phyloP scores from a whole-genome alignment of 768 basidiomycete genomes.

The Sarcomyxa edulis region DNA sequence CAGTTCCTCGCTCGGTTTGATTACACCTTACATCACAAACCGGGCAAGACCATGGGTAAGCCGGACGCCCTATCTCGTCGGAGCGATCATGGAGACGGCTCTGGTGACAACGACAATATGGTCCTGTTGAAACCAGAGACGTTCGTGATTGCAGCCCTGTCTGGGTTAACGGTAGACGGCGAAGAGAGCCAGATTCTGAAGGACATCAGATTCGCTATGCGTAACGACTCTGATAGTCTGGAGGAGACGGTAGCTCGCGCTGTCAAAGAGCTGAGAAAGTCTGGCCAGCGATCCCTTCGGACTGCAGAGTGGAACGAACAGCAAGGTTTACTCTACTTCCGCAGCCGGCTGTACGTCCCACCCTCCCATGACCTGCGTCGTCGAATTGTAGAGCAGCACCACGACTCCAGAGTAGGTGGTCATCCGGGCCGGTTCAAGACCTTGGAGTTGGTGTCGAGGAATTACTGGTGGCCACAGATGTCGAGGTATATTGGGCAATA shows the following conservation, averaged over 20 bases:
- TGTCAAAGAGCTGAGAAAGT: too few species aligned
- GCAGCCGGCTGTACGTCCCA: slow-evolving; percentile 17
- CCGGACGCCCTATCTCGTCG: slow-evolving; percentile 21
- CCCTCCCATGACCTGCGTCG: slow-evolving; percentile 8
- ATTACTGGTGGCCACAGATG: slow-evolving; percentile 19
- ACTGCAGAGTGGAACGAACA: slow-evolving; percentile 8
- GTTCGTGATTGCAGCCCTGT: too few species aligned
- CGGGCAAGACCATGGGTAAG: slow-evolving; percentile 16
- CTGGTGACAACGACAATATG: slow-evolving; percentile 15
- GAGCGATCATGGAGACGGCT: slow-evolving; percentile 19
- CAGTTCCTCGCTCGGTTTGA: slow-evolving; percentile 27
- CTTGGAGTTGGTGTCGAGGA: slow-evolving; percentile 13
- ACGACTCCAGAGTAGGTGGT: slow-evolving; percentile 21
- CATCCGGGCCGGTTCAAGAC: slow-evolving; percentile 27
- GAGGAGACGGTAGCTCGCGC: too few species aligned
- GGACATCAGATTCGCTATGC: too few species aligned
- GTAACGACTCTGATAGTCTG: too few species aligned
- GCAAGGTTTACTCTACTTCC: slow-evolving; percentile 5
- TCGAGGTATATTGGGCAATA: slow-evolving; percentile 3
- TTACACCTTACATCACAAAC: slow-evolving; percentile 24
- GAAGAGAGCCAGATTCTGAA: too few species aligned
- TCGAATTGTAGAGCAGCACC: slow-evolving; percentile 11
- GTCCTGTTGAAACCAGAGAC: not conserved
- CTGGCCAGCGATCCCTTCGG: too few species aligned
- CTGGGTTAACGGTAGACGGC: too few species aligned